Evolutionary conservation across 257 asterid species (phyloP), one percentile per base, ranked within the genome.

Genomic region (Jasminum sambac): DNA sequence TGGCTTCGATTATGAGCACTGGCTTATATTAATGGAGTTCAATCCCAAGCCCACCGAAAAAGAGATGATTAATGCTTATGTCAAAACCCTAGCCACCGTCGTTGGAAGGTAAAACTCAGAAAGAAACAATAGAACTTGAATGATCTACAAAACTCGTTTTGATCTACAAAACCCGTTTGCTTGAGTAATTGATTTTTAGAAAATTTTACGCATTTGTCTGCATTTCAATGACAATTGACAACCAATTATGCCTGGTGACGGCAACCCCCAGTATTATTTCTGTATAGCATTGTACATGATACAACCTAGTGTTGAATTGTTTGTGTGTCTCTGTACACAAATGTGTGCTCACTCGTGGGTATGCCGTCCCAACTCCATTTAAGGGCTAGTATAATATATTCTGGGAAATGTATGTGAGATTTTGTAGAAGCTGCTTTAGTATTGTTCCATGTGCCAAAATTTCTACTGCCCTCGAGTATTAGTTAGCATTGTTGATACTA

Each of bases 1-100:
- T 60, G 98, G 97, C 39, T 94, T 97, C 69, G 98, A 90, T 59
- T 94, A 90, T 67, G 98, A 94, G 73, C 98, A 94, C 73, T 94
- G 98, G 98, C 89, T 94, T 14, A 87, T 90, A 6, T 96, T 94
- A 11, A 69, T 89, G 96, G 98, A 94, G 83, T 89, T 86, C 36
- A 73, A 80, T 2, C 85, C 89, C 59, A 85, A 87, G 74, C 96
- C 96, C 70, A 78, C 95, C 0, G 92, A 85, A 46, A 86, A 91
- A 3, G 96, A 89, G 70, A 94, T 94, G 96, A 58, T 94, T 60
- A 66, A 84, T 74, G 4, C 86, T n/a, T 94, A 90, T 79, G 97
- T 94, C 30, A 90, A 94, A 81, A 89, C 97, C 81, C 90, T 91
- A 71, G 84, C 96, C 58, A 59, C 89, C 34, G 89, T 90, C 16